Conservation (phyloP, 2,329 filamentous ascomycete species). For the Epicoccum nigrum region DNA sequence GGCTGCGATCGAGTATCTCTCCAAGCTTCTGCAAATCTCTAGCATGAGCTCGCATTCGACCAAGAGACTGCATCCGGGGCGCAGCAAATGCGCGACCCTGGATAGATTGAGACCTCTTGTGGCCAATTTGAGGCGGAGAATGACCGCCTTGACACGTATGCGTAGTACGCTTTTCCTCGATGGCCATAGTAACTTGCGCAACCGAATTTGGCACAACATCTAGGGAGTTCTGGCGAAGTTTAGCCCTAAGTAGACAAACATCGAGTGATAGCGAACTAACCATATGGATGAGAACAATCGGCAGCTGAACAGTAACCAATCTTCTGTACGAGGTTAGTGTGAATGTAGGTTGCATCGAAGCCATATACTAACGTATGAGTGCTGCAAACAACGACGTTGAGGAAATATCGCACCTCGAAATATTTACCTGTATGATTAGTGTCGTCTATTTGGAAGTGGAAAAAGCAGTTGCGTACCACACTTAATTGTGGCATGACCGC, state of each 20-base stretch:
- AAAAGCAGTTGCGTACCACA: constrained; percentile 47
- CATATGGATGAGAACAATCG: constrained; percentile 63
- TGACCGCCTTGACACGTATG: constrained; percentile 26
- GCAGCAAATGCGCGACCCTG: constrained; percentile 61
- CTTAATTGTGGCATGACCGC: constrained; percentile 58
- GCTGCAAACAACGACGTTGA: constrained; percentile 57
- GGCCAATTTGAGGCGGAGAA: constrained; percentile 36
- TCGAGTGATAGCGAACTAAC: constrained; percentile 23
- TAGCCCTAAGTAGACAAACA: background rate
- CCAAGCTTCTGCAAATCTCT: constrained; percentile 52
- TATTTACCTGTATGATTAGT: constrained; percentile 54
- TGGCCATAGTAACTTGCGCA: constrained; percentile 61
- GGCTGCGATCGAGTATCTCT: constrained; percentile 51
- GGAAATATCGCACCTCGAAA: constrained; percentile 63
- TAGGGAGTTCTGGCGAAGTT: constrained; percentile 55
- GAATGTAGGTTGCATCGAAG: background rate
- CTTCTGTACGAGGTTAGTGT: constrained; percentile 47
- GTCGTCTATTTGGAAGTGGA: background rate
- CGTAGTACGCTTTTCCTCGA: constrained; percentile 56
- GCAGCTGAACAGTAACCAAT: constrained; percentile 59
- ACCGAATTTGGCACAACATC: constrained; percentile 62
- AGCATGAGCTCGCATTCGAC: constrained; percentile 51
- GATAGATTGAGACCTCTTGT: constrained; percentile 48
- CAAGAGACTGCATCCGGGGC: constrained; percentile 58
- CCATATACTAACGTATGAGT: constrained; percentile 49